Evolutionary conservation across 345 rosid genomes (phyloP).

Genomic region (Moringa oleifera): DNA sequence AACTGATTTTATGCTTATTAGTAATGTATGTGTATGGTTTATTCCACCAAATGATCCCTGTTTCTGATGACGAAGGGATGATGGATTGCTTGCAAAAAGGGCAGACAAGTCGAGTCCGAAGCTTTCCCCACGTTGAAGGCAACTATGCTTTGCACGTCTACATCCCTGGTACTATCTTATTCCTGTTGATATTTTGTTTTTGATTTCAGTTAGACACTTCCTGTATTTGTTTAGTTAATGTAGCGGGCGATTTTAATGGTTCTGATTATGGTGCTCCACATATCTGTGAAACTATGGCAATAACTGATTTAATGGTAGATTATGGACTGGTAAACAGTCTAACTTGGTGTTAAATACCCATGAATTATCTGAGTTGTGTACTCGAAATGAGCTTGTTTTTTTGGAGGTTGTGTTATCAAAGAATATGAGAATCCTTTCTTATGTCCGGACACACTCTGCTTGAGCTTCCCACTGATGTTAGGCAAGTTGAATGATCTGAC

Average conservation of each 20-base stretch:
- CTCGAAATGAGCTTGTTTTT: neutral
- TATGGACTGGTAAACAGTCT: neutral
- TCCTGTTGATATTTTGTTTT: too few relatives aligned
- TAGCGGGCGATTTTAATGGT: neutral
- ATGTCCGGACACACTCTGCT: neutral
- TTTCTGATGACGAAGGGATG: slow-evolving; percentile 18
- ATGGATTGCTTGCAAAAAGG: slow-evolving; percentile 29
- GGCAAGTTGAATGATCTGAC: too few relatives aligned
- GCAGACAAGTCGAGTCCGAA: slow-evolving; percentile 57
- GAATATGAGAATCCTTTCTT: neutral
- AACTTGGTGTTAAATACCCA: too few relatives aligned
- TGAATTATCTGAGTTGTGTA: neutral
- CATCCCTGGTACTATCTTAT: slow-evolving; percentile 59
- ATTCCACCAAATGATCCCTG: slow-evolving; percentile 19
- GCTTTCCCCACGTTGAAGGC: slow-evolving; percentile 85
- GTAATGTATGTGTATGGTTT: neutral
- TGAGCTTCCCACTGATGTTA: too few relatives aligned
- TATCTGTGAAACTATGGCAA: neutral
- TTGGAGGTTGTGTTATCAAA: neutral
- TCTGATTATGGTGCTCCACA: neutral
- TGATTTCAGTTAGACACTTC: neutral
- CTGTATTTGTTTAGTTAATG: neutral
- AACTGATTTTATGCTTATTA: too few relatives aligned
- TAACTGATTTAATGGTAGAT: neutral
- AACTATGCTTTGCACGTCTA: slow-evolving; percentile 84